A percentile compares a stretch with the other conserved stretches of the same genome.
phyloP scores from a whole-genome alignment of 257 asterid species.

The Penstemon barbatus region DNA sequence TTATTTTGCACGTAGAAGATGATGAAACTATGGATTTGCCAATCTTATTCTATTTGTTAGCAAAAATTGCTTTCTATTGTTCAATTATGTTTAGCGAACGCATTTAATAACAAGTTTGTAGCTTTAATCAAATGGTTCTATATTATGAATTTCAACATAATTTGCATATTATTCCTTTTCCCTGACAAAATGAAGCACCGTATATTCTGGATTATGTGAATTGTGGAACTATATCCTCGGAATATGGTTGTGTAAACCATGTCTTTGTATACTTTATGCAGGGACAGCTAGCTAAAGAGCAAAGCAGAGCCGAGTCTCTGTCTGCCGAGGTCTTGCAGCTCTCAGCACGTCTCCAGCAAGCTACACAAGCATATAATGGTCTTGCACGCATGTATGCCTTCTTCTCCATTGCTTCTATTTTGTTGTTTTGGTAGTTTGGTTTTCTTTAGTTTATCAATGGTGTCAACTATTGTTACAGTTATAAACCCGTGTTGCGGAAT shows the following conservation, averaged over 20 bases:
- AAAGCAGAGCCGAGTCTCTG: conserved; percentile 78
- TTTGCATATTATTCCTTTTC: neutral
- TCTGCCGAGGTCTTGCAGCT: conserved; percentile 82
- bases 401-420: conserved; percentile 19
- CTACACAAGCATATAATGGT: conserved; percentile 65
- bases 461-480: conserved; percentile 44
- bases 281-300: conserved; percentile 76
- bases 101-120: neutral
- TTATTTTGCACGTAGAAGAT: neutral
- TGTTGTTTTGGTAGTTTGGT: neutral
- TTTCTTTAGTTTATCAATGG: conserved; percentile 8
- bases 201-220: conserved; percentile 1
- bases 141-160: neutral
- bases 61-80: neutral
- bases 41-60: neutral
- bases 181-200: conserved; percentile 10
- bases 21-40: neutral
- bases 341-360: conserved; percentile 81
- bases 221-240: neutral
- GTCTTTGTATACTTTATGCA: conserved; percentile 28
- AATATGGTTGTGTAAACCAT: neutral
- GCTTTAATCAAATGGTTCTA: neutral
- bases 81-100: neutral
- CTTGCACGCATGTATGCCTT: conserved; percentile 75
- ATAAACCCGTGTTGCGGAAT: conserved; percentile 74